A percentile compares a stretch with the other conserved stretches of the same genome.
These are phyloP conservation scores for Candida pini DNA, from an alignment of 805 yeast species.

Conservation along the genomic window DNA sequence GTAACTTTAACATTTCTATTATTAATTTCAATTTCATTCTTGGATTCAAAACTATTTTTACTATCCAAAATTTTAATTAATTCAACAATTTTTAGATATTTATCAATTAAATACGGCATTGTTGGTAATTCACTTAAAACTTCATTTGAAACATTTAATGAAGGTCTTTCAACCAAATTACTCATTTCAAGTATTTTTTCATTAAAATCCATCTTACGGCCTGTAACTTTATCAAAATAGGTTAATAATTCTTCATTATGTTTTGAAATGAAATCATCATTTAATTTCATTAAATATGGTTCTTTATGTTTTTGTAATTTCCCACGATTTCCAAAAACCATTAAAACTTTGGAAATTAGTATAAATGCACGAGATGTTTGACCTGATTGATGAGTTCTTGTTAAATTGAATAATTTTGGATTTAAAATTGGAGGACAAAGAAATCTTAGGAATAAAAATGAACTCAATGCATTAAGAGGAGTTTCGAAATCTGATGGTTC, in stretches of 20 bases:
- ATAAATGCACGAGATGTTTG: slow-evolving; percentile 73
- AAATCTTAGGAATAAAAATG: slow-evolving; percentile 78
- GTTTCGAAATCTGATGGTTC: slow-evolving; percentile 44
- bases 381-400: slow-evolving; percentile 66
- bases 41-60: slow-evolving; percentile 11
- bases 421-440: slow-evolving; percentile 89
- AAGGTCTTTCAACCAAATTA: slow-evolving; percentile 52
- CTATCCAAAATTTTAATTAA: slow-evolving; percentile 41
- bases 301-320: slow-evolving; percentile 75
- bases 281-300: slow-evolving; percentile 69
- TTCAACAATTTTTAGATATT: slow-evolving; percentile 54
- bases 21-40: slow-evolving; percentile 13
- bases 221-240: slow-evolving; percentile 69
- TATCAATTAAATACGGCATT: slow-evolving; percentile 65
- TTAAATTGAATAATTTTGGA: slow-evolving; percentile 77
- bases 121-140: slow-evolving; percentile 57
- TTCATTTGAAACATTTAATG: slow-evolving; percentile 47
- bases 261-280: slow-evolving; percentile 51
- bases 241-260: slow-evolving; percentile 55
- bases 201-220: slow-evolving; percentile 57
- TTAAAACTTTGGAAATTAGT: slow-evolving; percentile 68
- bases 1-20: slow-evolving; percentile 14
- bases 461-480: slow-evolving; percentile 70
- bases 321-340: slow-evolving; percentile 74
- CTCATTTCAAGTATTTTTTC: slow-evolving; percentile 52